Percentiles rank a stretch among this genome's conserved stretches.
phyloP scores from a whole-genome alignment of 2,329 filamentous ascomycete genomes.

The Fusarium sp. region DNA sequence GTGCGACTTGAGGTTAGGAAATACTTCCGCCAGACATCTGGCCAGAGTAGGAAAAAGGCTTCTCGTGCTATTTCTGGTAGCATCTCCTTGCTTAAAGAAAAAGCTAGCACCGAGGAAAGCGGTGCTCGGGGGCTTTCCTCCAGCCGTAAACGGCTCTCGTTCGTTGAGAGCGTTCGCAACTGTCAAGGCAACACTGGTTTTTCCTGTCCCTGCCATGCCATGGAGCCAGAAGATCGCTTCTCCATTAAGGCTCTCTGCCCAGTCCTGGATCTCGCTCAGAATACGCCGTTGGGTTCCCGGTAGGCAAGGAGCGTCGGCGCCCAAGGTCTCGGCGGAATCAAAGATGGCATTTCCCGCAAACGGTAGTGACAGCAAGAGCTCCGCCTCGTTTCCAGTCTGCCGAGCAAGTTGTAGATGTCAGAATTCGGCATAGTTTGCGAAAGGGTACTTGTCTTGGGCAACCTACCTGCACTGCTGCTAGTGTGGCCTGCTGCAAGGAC shows the following conservation, averaged over 20 bases:
- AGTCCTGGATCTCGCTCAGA: constrained; percentile 12
- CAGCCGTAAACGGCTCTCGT: neutral
- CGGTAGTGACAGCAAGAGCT: constrained; percentile 2
- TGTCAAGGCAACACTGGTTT: constrained; percentile 16
- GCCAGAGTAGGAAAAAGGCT: constrained; percentile 9
- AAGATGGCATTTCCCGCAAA: constrained; percentile 10
- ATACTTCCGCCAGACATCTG: neutral
- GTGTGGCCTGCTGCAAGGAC: neutral
- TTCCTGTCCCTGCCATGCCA: constrained; percentile 23
- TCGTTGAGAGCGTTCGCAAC: constrained; percentile 11
- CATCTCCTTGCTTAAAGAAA: constrained; percentile 22
- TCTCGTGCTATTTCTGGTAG: neutral
- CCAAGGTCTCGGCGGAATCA: neutral
- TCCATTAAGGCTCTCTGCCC: constrained; percentile 6
- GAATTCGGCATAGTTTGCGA: neutral
- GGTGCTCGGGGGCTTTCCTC: neutral
- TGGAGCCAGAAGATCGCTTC: constrained; percentile 10
- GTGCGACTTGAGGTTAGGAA: neutral
- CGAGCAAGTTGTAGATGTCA: neutral
- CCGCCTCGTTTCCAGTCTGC: neutral
- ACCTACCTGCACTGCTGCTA: neutral
- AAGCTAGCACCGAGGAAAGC: constrained; percentile 14
- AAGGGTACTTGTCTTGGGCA: neutral
- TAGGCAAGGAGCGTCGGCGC: constrained; percentile 4
- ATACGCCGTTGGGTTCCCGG: constrained; percentile 5